Evolutionary conservation across 257 asterid genomes (phyloP), one percentile per base, ranked within the genome.

Genomic region (Jaltomata sinuosa): DNA sequence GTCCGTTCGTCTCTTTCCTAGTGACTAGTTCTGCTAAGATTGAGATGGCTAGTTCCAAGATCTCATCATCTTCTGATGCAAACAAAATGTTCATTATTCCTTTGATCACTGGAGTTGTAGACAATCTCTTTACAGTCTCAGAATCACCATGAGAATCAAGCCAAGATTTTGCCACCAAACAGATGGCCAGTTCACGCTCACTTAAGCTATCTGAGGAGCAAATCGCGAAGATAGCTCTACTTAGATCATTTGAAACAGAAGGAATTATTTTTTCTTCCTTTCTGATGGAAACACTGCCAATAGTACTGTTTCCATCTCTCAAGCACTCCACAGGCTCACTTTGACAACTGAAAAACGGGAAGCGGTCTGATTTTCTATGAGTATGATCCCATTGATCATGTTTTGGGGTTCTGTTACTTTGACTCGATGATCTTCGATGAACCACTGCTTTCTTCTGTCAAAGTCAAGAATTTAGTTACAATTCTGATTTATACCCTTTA

Each of bases 121-220:
- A 94, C 18, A 91, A 81, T 15, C 81, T 87, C 6, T 49, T 84
- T 85, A 89, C 93, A 21, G 84, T 84, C 14, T 55, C 83, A 4
- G 85, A 31, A 86, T 87, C 93, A n/a, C 88, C 89, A 11, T 82
- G 83, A 36, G 91, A 87, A 68, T 91, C 85, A n/a, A 94, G 88
- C 95, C 97, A 95, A n/a, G 89, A 87, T 49, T 94, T 89, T 31
- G 95, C 82, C 27, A 95, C 74, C 62, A 78, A 74, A 21, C 97
- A 94, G 62, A 94, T 85, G 0, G 97, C 98, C 80, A 54, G 57
- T 89, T 94, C 98, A 68, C 98, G 92, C 3, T 95, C 94, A 6
- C 55, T 36, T 21, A 94, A 85, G 90, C 90, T 93, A 42, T 88
- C 90, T 6, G 97, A 94, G 52, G 91, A 86, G 90, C 94, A 94